Evolutionary conservation across 108 stramenopile genomes (phyloP), one percentile per base, ranked within the genome.

Genomic region (Cyclostephanos tholiformis): DNA sequence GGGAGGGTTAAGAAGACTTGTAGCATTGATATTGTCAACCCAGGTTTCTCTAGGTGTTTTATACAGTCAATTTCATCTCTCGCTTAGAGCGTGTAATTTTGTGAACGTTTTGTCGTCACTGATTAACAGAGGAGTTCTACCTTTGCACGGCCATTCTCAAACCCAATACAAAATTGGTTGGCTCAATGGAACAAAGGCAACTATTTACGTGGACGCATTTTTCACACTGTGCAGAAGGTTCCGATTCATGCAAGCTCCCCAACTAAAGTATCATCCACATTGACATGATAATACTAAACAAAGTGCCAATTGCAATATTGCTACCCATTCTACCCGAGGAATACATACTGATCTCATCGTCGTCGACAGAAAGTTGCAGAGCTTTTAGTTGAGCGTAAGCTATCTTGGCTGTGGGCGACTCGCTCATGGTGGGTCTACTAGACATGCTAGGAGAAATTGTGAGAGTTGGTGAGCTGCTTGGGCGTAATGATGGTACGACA

Each of bases 371-470:
- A 46, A 46, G 16, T 16, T 46, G 44, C 3, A 46, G 44, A 46
- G 44, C 13, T 17, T 46, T 46, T 0, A 46, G 44, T 46, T 13
- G 0, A 46, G 13, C 16, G 44, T 46, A 46, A 46, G 44, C 61
- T 41, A 20, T 44, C 30, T 44, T 17, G n/a, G 38, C n/a, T 10
- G 61, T 41, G 22, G 61, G 61, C 19, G 38, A 38, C 5, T n/a
- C 17, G 20, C 61, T 62, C 61, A 23, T 62, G n/a, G 61, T 41
- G n/a, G 61, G 61, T 38, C 61, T 62, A 43, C 19, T 62, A 38
- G 61, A 62, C 4, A 20, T 39, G 36, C 41, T 62, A 14, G 61
- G 61, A 62, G 61, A 43, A 5, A 16, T 6, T 62, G 61, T 62
- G 19, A 41, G 22, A 22, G 61, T 62, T 30, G 61, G 61, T 62